Base-by-base conservation (phyloP, 805 yeast species). In the Hanseniaspora thailandica region DNA sequence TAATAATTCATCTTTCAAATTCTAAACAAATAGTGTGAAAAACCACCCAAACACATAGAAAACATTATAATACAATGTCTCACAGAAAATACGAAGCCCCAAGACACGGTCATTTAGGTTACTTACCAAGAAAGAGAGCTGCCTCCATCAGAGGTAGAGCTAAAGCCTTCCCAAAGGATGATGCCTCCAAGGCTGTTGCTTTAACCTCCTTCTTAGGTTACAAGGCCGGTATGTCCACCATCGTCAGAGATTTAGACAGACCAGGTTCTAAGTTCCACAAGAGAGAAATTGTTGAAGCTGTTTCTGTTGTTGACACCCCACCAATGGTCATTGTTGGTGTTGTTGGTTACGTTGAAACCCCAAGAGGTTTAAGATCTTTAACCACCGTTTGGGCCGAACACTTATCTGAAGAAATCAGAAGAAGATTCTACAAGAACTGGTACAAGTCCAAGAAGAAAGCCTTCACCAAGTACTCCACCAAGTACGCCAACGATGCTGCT, bases 401-500 rank as follows among this genome's bases (percentile, higher is more conserved):
- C 80, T 82, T 93, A 72, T 85, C 96, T 70, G 98, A 93, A 74
- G 98, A 93, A 78, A 82, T 93, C 76, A 90, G 84, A 86, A 87
- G 98, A 83, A 87, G 97, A 82, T 93, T 93, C 96, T 93, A 93
- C 96, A 93, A 89, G 87, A 93, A 90, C 96, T 93, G 98, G 98
- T 93, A 86, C 96, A 89, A 89, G 84, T 84, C 96, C 67, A 93
- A 93, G 90, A 93, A 93, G 96, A 89, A 89, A 90, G 98, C 98
- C 71, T 93, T 93, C 94, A 86, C 97, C 86, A 89, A 90, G 80
- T 93, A 93, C 87, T 84, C 97, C 75, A 84, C 93, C 76, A 90
- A 93, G 82, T 90, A 89, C 84, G 85, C 97, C 67, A 79, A 81
- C 72, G 85, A 81, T 70, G 88, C 87, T 71, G 81, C 84, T 71